phyloP scores from a whole-genome alignment of 1,139 yeast genomes.

The Geotrichum carabidarum region DNA sequence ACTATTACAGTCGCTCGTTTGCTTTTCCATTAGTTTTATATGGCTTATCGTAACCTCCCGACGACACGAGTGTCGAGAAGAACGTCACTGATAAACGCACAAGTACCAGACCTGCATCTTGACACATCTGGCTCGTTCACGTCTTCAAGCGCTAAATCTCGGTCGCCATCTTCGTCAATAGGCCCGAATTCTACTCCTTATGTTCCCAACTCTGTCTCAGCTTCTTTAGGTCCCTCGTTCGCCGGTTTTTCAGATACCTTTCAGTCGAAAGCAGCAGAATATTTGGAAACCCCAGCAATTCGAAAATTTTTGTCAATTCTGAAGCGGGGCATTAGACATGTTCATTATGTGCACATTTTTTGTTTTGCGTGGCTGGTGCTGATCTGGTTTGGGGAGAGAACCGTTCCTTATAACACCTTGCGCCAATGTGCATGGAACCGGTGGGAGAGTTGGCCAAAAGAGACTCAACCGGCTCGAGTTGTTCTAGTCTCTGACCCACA shows the following conservation, averaged over 20 bases:
- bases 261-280: neutral
- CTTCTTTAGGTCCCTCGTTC: neutral
- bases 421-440: conserved; percentile 54
- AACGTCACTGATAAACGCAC: conserved; percentile 5
- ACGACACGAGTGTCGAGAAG: conserved; percentile 14
- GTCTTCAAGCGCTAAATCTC: neutral
- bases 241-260: neutral
- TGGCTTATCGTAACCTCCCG: conserved; percentile 8
- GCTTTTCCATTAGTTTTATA: too few relatives aligned
- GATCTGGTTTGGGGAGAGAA: conserved; percentile 58
- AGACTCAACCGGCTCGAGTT: conserved; percentile 49
- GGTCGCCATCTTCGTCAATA: neutral
- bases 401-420: conserved; percentile 48
- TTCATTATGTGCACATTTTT: conserved; percentile 21
- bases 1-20: too few relatives aligned
- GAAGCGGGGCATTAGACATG: neutral
- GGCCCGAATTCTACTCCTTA: neutral
- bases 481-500: conserved; percentile 90
- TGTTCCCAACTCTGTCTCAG: neutral
- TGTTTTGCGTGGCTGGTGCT: conserved; percentile 46
- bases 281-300: neutral
- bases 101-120: conserved; percentile 8
- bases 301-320: neutral
- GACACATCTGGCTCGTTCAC: conserved; percentile 9
- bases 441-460: conserved; percentile 53